A percentile compares a stretch with the other conserved stretches of the same genome.
These are phyloP conservation scores for Amaranthus tricolor DNA, from an alignment of 179 eudicot genomes.

Conservation along the genomic window DNA sequence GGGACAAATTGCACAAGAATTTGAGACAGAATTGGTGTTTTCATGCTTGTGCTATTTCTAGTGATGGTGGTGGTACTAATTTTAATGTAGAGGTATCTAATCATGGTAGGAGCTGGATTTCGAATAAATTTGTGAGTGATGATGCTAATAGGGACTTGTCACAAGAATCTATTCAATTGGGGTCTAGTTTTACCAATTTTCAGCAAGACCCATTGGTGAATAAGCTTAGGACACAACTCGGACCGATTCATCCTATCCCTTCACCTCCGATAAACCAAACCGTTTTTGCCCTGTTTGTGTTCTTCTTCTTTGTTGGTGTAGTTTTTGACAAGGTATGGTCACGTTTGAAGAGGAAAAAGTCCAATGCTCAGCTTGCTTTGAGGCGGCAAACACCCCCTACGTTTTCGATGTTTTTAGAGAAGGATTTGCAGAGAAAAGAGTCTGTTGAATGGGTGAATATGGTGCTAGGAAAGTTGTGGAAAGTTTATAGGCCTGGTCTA, in stretches of 20 bases:
- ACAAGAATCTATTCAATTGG: slow-evolving; percentile 42
- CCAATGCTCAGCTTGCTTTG: slow-evolving; percentile 36
- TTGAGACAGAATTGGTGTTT: slow-evolving; percentile 22
- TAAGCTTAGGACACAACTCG: slow-evolving; percentile 87
- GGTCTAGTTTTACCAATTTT: slow-evolving; percentile 49
- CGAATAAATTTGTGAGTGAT: slow-evolving; percentile 37
- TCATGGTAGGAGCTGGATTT: slow-evolving; percentile 40
- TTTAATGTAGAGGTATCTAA: slow-evolving; percentile 36
- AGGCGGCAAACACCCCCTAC: slow-evolving; percentile 73
- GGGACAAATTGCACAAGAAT: slow-evolving; percentile 15
- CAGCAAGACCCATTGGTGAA: slow-evolving; percentile 84
- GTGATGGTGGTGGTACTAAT: slow-evolving; percentile 35
- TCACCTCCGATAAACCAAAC: slow-evolving; percentile 66
- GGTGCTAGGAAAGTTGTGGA: slow-evolving; percentile 97
- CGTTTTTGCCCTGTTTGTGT: slow-evolving; percentile 62
- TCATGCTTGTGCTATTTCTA: slow-evolving; percentile 37
- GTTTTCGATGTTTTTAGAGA: slow-evolving; percentile 69
- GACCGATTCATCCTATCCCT: slow-evolving; percentile 87
- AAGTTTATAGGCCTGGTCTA: slow-evolving; percentile 75
- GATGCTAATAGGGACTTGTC: slow-evolving; percentile 27
- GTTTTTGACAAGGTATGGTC: slow-evolving; percentile 85
- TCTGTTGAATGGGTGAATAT: slow-evolving; percentile 99
- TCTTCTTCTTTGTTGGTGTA: slow-evolving; percentile 92
- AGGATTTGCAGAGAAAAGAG: slow-evolving; percentile 96
- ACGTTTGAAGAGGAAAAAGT: slow-evolving; percentile 49